Evolutionary conservation across 208 protist species (phyloP).

Genomic region (Wallacemonas sp.): DNA sequence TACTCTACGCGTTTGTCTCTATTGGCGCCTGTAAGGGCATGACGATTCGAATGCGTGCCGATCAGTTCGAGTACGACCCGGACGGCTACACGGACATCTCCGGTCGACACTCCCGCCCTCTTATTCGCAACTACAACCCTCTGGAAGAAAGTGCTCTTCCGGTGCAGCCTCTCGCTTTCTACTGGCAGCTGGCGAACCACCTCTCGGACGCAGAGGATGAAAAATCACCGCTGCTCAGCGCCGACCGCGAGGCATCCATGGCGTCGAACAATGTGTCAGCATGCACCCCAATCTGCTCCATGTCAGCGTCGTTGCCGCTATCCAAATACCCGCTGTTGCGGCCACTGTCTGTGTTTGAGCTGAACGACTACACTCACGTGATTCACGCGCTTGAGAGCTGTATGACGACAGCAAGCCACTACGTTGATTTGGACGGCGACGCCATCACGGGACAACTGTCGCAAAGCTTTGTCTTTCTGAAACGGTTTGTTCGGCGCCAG

Average conservation of each 20-base stretch:
- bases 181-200: conserved; percentile 79
- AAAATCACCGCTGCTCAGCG: conserved; percentile 7
- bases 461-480: conserved; percentile 76
- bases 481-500: conserved; percentile 76
- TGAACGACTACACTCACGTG: conserved; percentile 56
- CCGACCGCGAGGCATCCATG: conserved; percentile 14
- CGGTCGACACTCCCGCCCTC: conserved; percentile 55
- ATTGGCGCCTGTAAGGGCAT: conserved; percentile 81
- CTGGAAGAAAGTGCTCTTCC: conserved; percentile 45
- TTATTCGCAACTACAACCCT: conserved; percentile 45
- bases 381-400: conserved; percentile 84
- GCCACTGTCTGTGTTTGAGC: conserved; percentile 29
- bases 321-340: conserved; percentile 57
- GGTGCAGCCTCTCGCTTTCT: conserved; percentile 65
- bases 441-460: conserved; percentile 65
- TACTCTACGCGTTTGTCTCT: conserved; percentile 81
- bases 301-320: conserved; percentile 17
- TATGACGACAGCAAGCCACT: conserved; percentile 85
- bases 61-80: conserved; percentile 82
- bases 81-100: conserved; percentile 84
- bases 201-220: conserved; percentile 73
- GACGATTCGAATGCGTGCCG: conserved; percentile 58
- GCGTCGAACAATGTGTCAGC: conserved; percentile 11
- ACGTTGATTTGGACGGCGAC: conserved; percentile 83
- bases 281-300: conserved; percentile 9